Evolutionary conservation across 2,329 filamentous ascomycete species (phyloP).

Genomic region (Pseudovirgaria hyperparasitica): DNA sequence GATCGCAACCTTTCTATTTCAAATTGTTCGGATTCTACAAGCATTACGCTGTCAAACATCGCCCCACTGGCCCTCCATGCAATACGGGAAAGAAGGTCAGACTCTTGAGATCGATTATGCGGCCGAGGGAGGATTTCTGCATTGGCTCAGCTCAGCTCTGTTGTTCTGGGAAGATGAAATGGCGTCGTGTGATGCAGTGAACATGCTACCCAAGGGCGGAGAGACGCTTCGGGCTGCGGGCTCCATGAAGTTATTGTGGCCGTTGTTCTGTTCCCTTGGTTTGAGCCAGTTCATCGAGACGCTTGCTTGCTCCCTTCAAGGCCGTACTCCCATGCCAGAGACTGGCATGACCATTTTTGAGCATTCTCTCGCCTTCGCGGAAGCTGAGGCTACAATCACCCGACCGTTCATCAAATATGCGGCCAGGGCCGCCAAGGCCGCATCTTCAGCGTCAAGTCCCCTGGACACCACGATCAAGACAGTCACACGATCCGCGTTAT

Average conservation of each 20-base stretch:
- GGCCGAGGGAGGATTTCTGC: conserved; percentile 54
- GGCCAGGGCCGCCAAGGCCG: conserved; percentile 20
- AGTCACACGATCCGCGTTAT: conserved; percentile 51
- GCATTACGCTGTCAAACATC: conserved; percentile 83
- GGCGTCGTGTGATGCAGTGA: conserved; percentile 60
- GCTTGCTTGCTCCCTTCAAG: conserved; percentile 75
- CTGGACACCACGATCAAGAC: conserved; percentile 23
- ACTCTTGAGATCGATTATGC: conserved; percentile 33
- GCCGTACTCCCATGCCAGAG: conserved; percentile 65
- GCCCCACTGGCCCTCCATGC: conserved; percentile 30
- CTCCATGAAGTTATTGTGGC: conserved; percentile 66
- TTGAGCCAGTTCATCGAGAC: conserved; percentile 82
- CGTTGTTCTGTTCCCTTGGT: conserved; percentile 55
- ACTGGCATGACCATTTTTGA: conserved; percentile 96
- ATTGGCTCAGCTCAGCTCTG: conserved; percentile 57
- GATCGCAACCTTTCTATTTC: conserved; percentile 30
- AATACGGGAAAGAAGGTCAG: conserved; percentile 32
- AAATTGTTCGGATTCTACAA: conserved; percentile 60
- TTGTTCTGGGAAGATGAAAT: conserved; percentile 63
- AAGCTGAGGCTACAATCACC: conserved; percentile 79
- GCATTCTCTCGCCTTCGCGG: conserved; percentile 88
- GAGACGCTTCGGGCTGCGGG: conserved; percentile 48
- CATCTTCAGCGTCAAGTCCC: conserved; percentile 6
- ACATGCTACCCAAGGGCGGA: conserved; percentile 51
- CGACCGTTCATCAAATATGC: conserved; percentile 67